Evolutionary conservation across 2,329 filamentous ascomycete genomes (phyloP), one percentile per base, ranked within the genome.

Genomic region (Neoascochyta sp.): DNA sequence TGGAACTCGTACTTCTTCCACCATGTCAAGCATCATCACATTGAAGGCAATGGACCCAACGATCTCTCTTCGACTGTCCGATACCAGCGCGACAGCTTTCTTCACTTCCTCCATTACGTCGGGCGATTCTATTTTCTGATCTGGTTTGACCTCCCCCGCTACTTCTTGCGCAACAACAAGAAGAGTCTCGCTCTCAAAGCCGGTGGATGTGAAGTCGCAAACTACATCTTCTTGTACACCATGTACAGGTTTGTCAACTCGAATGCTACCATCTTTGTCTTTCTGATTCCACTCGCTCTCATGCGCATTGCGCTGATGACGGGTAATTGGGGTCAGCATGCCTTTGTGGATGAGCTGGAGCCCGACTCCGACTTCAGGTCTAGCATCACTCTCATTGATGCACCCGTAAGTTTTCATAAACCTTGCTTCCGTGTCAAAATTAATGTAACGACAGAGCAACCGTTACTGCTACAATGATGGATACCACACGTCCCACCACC

Each of bases 1-100:
- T 88, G 83, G 83, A 86, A 90, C 63, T 81, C 80, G 2, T 90
- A 90, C 64, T 90, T 75, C 57, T 89, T 87, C 54, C 85, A 90
- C 54, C 85, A 90, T 51, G 83, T 89, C 54, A 90, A 90, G 67
- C 83, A 88, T 53, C 85, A 90, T 54, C 85, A 90, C 45, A 79
- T 89, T 32, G 85, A 89, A 63, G 81, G 78, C 40, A 90, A 90
- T 49, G 85, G 85, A 0, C 83, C 83, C 0, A 73, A 81, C 25
- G 85, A 90, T 51, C 69, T 88, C 0, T 86, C 80, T 1, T 83
- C 82, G 0, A 90, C 85, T 0, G 74, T 90, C 20, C 74, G 81
- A 9, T 89, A 85, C 58, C 82, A 88, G 55, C 75, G 85, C 5
- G 85, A 90, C 55, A 74, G 75, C 31, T 38, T 78, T 2, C 63